These are phyloP conservation scores for Tylopilus orsonianus DNA, from an alignment of 1,284 basidiomycete genomes.

Conservation along the genomic window DNA sequence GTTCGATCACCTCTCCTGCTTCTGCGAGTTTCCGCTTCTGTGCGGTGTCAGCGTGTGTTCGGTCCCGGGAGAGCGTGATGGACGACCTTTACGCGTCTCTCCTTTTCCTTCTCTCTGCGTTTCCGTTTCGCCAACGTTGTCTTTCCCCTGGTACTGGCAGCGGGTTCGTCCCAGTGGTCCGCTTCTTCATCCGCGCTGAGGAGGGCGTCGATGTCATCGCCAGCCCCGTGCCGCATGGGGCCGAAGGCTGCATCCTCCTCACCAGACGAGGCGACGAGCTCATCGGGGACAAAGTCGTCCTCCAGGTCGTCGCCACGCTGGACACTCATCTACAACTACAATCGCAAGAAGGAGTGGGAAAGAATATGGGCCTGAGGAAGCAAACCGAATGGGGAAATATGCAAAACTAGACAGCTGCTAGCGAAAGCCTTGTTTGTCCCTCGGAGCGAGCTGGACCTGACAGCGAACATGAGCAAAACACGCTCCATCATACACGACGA, in stretches of 20 bases:
- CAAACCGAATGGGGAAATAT: conserved; percentile 17
- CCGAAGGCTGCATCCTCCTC: conserved; percentile 52
- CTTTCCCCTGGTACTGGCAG: conserved; percentile 23
- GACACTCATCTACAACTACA: conserved; percentile 34
- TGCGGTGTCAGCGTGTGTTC: conserved; percentile 11
- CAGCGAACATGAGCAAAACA: conserved; percentile 32
- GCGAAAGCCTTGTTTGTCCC: too few species aligned
- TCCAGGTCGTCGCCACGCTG: conserved; percentile 73
- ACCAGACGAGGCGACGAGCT: conserved; percentile 59
- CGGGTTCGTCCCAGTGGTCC: conserved; percentile 37
- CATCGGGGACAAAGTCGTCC: conserved; percentile 77
- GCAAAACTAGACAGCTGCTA: too few species aligned
- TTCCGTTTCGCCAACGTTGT: conserved; percentile 58
- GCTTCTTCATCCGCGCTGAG: conserved; percentile 46
- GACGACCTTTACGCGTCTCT: conserved; percentile 59
- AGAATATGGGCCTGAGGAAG: neutral
- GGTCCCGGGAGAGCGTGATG: conserved; percentile 23
- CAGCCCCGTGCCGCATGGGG: conserved; percentile 35
- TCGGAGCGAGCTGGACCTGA: conserved; percentile 5
- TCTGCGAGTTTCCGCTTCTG: conserved; percentile 67
- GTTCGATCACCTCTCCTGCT: conserved; percentile 39
- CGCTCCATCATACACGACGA: conserved; percentile 16
- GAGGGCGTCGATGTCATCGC: conserved; percentile 40
- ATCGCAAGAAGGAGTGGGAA: neutral
- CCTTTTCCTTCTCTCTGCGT: conserved; percentile 68